Evolutionary conservation across 2,329 filamentous ascomycete genomes (phyloP).

Genomic region (Fusarium chlamydosporum): DNA sequence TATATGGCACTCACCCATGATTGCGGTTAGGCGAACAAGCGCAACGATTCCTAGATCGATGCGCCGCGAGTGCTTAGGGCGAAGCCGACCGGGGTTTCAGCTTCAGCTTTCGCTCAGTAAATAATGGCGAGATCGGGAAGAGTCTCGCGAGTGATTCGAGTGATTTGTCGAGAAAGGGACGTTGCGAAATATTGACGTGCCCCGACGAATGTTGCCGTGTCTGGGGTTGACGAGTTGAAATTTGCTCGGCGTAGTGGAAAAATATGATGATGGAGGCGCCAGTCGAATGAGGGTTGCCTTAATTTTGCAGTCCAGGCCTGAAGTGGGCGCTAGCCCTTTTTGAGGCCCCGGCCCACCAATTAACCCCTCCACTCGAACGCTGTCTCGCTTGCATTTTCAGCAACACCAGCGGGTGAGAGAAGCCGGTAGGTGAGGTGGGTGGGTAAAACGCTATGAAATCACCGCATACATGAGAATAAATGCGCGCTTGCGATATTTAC

Average conservation of each 20-base stretch:
- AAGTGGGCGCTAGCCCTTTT: slow-evolving; percentile 60
- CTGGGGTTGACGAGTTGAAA: slow-evolving; percentile 61
- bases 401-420: slow-evolving; percentile 10
- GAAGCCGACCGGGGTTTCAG: slow-evolving; percentile 52
- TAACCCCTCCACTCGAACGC: slow-evolving; percentile 38
- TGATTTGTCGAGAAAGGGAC: slow-evolving; percentile 37
- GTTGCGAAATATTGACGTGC: slow-evolving; percentile 52
- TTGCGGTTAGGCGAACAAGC: slow-evolving; percentile 68
- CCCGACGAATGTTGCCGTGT: slow-evolving; percentile 59
- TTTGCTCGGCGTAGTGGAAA: slow-evolving; percentile 60
- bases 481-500: neutral
- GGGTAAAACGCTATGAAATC: slow-evolving; percentile 10
- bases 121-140: slow-evolving; percentile 28
- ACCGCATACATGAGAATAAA: neutral
- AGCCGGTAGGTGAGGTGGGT: slow-evolving; percentile 7
- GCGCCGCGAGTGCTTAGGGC: slow-evolving; percentile 55
- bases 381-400: slow-evolving; percentile 43
- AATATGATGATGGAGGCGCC: slow-evolving; percentile 55
- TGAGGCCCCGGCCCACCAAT: slow-evolving; percentile 37
- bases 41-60: slow-evolving; percentile 61
- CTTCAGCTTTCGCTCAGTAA: slow-evolving; percentile 48
- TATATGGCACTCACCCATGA: slow-evolving; percentile 67
- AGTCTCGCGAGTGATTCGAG: slow-evolving; percentile 13
- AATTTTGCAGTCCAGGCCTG: slow-evolving; percentile 59
- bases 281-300: slow-evolving; percentile 58